Evolutionary conservation across 805 yeast species (phyloP).

Genomic region (Cyberlindnera lachancei): DNA sequence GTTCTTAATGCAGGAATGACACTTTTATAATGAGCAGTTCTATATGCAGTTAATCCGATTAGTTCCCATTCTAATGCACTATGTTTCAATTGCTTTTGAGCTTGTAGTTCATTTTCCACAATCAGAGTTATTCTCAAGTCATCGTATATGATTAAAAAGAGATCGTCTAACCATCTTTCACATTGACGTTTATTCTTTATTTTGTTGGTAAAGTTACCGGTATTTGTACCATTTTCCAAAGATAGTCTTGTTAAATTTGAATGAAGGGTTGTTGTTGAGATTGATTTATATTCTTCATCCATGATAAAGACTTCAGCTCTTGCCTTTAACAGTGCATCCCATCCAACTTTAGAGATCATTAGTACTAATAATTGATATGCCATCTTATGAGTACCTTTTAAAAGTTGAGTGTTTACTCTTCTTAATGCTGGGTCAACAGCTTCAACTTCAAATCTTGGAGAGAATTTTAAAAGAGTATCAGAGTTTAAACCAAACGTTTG

Average conservation of each 20-base stretch:
- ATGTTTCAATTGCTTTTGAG: constrained; percentile 30
- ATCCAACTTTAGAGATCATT: constrained; percentile 63
- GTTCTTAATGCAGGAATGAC: constrained; percentile 48
- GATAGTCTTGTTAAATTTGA: constrained; percentile 2
- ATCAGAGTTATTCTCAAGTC: constrained; percentile 38
- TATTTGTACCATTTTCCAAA: constrained; percentile 1
- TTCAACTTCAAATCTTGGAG: constrained; percentile 27
- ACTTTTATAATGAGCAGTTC: constrained; percentile 40
- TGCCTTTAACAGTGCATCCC: constrained; percentile 66
- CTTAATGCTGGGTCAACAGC: constrained; percentile 40
- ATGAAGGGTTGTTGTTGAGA: constrained; percentile 17
- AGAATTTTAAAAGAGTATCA: constrained; percentile 17
- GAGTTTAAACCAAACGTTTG: constrained; percentile 22
- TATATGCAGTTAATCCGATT: constrained; percentile 47
- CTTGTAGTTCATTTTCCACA: constrained; percentile 25
- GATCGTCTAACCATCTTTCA: constrained; percentile 73
- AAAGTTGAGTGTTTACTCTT: constrained; percentile 41
- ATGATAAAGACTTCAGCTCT: constrained; percentile 74
- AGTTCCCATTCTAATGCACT: constrained; percentile 72
- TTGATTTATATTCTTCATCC: constrained; percentile 57
- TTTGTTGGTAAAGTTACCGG: no score
- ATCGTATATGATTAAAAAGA: constrained; percentile 64
- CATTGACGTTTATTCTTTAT: constrained; percentile 45
- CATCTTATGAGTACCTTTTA: constrained; percentile 45
- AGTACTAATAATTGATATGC: constrained; percentile 69